Percentiles rank a stretch among this genome's conserved stretches.
These are phyloP conservation scores for Thinopyrum elongatum DNA, from an alignment of 176 grass and related monocot genomes.

Conservation along the genomic window DNA sequence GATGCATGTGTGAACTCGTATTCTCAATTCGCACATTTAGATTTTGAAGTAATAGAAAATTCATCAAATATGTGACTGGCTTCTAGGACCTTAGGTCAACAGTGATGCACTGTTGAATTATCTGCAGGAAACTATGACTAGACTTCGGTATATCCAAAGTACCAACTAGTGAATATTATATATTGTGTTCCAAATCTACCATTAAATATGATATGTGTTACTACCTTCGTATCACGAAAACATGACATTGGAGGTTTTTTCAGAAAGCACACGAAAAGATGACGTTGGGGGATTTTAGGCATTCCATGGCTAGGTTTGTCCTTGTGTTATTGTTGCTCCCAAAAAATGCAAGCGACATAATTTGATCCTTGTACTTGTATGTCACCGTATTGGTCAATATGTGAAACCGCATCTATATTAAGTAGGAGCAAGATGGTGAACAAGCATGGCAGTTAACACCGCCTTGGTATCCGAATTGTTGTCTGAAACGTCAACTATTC, in stretches of 20 bases:
- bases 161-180: neutral
- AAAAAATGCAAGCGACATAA: neutral
- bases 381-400: neutral
- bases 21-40: neutral
- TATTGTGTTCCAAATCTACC: neutral
- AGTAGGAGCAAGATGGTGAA: neutral
- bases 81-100: slow-evolving; percentile 11
- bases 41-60: neutral
- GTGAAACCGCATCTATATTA: neutral
- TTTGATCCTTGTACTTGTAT: neutral
- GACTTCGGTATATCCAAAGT: neutral
- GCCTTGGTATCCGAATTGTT: neutral
- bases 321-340: neutral
- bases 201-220: neutral
- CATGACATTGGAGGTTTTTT: neutral
- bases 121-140: slow-evolving; percentile 2
- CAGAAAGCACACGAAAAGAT: neutral
- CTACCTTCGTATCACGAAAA: neutral
- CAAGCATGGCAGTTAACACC: neutral
- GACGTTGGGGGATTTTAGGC: neutral
- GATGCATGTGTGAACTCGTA: slow-evolving; percentile 67
- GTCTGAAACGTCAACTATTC: neutral
- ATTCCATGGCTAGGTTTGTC: neutral
- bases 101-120: neutral
- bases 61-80: neutral